phyloP scores from a whole-genome alignment of 2,329 filamentous ascomycete species.

The Trichoderma guizhouense region DNA sequence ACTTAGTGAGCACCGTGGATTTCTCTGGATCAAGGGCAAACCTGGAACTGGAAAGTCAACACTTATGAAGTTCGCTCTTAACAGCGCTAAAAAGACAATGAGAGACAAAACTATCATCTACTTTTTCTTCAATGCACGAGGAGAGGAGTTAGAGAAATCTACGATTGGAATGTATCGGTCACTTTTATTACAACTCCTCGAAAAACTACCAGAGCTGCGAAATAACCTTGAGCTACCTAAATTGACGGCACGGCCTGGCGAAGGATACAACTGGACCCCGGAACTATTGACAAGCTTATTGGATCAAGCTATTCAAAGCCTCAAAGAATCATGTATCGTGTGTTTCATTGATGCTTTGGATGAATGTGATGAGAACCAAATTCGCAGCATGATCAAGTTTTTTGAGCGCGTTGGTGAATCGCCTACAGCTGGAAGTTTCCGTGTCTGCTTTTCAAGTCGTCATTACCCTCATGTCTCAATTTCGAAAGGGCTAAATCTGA shows the following conservation, averaged over 20 bases:
- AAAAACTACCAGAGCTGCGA: slow-evolving; percentile 25
- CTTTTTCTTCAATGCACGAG: slow-evolving; percentile 52
- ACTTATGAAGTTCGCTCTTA: slow-evolving; percentile 40
- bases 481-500: slow-evolving; percentile 25
- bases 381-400: slow-evolving; percentile 40
- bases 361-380: slow-evolving; percentile 42
- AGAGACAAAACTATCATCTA: slow-evolving; percentile 29
- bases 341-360: slow-evolving; percentile 43
- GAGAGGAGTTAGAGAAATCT: slow-evolving; percentile 42
- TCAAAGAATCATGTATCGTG: slow-evolving; percentile 23
- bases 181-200: slow-evolving; percentile 41
- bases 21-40: slow-evolving; percentile 48
- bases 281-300: slow-evolving; percentile 23
- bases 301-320: slow-evolving; percentile 19
- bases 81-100: neutral
- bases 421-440: slow-evolving; percentile 25
- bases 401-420: slow-evolving; percentile 37
- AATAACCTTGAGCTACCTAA: slow-evolving; percentile 47
- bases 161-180: slow-evolving; percentile 48
- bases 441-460: slow-evolving; percentile 44
- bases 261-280: slow-evolving; percentile 23
- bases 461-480: slow-evolving; percentile 45
- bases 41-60: slow-evolving; percentile 46
- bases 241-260: slow-evolving; percentile 41
- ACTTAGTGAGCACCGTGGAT: slow-evolving; percentile 30